Evolutionary conservation across 768 basidiomycete genomes (phyloP).

Genomic region (Epithele typhae): DNA sequence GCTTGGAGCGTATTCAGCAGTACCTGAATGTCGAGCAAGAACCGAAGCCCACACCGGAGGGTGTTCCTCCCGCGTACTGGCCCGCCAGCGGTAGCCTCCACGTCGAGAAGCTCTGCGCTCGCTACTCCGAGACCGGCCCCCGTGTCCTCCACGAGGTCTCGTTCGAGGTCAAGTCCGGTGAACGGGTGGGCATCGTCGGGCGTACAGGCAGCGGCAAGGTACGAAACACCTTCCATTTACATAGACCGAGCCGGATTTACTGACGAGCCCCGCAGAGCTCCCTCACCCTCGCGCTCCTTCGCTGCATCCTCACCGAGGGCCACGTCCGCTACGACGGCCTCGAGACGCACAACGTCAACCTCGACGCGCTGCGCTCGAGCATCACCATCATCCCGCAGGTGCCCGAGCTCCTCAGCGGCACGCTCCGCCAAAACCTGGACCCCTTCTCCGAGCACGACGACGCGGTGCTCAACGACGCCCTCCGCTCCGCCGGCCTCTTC

Average conservation of each 20-base stretch:
- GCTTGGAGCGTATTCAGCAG: slow-evolving; percentile 47
- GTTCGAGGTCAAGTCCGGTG: slow-evolving; percentile 46
- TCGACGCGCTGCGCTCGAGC: slow-evolving; percentile 45
- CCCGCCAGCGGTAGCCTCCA: slow-evolving; percentile 49
- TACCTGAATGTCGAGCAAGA: slow-evolving; percentile 57
- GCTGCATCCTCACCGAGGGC: slow-evolving; percentile 48
- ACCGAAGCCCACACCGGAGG: slow-evolving; percentile 17
- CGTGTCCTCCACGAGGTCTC: slow-evolving; percentile 44
- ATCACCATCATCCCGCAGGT: slow-evolving; percentile 59
- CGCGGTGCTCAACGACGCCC: slow-evolving; percentile 41
- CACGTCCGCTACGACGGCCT: slow-evolving; percentile 46
- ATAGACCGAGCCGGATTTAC: slow-evolving; percentile 5
- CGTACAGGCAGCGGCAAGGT: slow-evolving; percentile 54
- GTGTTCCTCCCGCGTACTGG: slow-evolving; percentile 56
- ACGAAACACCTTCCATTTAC: slow-evolving; percentile 20
- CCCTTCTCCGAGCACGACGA: slow-evolving; percentile 55
- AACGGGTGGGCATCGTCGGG: slow-evolving; percentile 49
- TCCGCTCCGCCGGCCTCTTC: slow-evolving; percentile 45
- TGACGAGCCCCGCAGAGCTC: too few relatives aligned
- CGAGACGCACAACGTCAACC: slow-evolving; percentile 41
- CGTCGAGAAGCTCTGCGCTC: slow-evolving; percentile 48
- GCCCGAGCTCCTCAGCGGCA: slow-evolving; percentile 48
- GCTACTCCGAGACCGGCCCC: slow-evolving; percentile 44
- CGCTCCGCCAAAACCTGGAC: slow-evolving; percentile 53
- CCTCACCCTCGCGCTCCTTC: slow-evolving; percentile 47